These are phyloP conservation scores for Schizochytrium sp. DNA, from an alignment of 108 stramenopile species.

Conservation along the genomic window DNA sequence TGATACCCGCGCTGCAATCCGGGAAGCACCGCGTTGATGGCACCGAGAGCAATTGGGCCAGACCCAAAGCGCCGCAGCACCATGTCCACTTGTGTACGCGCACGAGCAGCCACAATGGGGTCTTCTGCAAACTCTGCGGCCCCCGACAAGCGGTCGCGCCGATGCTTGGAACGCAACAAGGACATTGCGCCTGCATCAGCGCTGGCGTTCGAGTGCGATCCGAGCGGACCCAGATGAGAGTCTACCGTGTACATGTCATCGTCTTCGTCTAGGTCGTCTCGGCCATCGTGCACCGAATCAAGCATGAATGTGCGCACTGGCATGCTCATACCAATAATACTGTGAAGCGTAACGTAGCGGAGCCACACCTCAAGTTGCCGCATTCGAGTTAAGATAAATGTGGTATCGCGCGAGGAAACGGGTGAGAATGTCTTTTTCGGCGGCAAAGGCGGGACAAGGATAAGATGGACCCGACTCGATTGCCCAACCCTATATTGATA, in stretches of 20 bases:
- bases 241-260: background rate
- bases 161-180: background rate
- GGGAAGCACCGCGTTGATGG: background rate
- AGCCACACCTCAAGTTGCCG: constrained; percentile 6
- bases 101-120: background rate
- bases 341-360: background rate
- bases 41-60: background rate
- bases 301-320: background rate
- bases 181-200: background rate
- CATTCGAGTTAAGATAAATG: background rate
- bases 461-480: background rate
- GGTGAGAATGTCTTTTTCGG: background rate
- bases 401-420: background rate
- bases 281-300: background rate
- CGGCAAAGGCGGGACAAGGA: background rate
- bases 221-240: background rate
- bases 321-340: background rate
- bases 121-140: background rate
- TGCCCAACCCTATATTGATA: background rate
- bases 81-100: background rate
- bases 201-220: background rate
- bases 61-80: background rate
- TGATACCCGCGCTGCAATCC: background rate
- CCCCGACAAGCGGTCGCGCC: background rate
- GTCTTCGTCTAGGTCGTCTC: background rate